Base-by-base conservation (phyloP, 148 eudicot species). In the Silene uniflora region DNA sequence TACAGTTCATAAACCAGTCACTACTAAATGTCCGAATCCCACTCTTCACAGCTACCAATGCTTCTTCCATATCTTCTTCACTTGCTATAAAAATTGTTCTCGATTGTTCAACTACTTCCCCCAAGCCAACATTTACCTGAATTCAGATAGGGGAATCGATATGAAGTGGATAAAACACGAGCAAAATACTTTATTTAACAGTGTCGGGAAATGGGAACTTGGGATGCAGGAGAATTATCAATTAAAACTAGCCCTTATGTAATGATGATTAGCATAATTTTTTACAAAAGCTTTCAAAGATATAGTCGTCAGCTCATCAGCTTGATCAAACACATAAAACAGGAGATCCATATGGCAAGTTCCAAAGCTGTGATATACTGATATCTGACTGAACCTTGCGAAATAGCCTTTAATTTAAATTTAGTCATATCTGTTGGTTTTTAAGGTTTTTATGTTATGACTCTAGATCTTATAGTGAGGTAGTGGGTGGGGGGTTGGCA, bases 1-100 rank as follows among this genome's bases (percentile, higher is more conserved):
- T 82, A 76, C 94, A 91, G 83, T 74, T 89, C 94, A 91, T 91
- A 65, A 93, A 83, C 98, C 98, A 93, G 14, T 93, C 98, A 68
- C 81, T 77, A 67, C 87, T 88, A 76, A 88, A 93, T 42, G 94
- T 91, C 72, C 78, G 74, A 74, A 91, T 80, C 68, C 97, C 94
- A 71, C 79, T 82, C 80, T 82, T 85, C 69, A 83, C 86, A 56
- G 94, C 97, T 70, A 80, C 35, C 76, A 87, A 78, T 72, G 97
- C 97, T 86, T 32, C 35, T 5, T 32, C 35, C 35, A 32, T 32
- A 32, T 32, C 35, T 32, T 89, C 94, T 76, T 91, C 98, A 69
- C 89, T 83, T 32, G 94, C 97, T 73, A 93, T 77, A 71, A 87
- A 89, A 4, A 93, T 89, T 1, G 90, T 84, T 61, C 79, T 78